These are phyloP conservation scores for Pholiota molesta DNA, from an alignment of 768 basidiomycete genomes.

Conservation along the genomic window DNA sequence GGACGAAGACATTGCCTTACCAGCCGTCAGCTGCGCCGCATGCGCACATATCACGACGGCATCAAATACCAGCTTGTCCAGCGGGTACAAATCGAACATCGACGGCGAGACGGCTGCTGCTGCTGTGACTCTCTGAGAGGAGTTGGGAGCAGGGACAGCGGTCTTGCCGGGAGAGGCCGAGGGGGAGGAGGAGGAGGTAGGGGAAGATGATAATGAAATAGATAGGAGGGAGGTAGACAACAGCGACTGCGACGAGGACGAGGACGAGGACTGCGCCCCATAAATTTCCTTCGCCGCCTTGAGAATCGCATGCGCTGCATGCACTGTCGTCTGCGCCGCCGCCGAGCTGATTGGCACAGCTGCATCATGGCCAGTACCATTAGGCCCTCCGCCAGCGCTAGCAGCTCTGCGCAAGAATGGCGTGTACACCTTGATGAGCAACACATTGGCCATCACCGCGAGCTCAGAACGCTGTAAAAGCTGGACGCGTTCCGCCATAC, in stretches of 20 bases:
- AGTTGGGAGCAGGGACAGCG: not conserved
- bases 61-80: conserved; percentile 65
- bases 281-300: conserved; percentile 42
- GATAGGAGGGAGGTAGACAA: not conserved
- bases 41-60: conserved; percentile 65
- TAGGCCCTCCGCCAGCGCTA: conserved; percentile 7
- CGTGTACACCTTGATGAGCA: conserved; percentile 67
- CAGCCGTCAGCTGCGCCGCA: conserved; percentile 31
- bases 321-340: conserved; percentile 55
- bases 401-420: conserved; percentile 55
- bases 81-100: conserved; percentile 37
- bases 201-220: conserved; percentile 1
- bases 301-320: conserved; percentile 68
- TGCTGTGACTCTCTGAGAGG: not conserved
- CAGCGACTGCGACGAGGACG: conserved; percentile 36
- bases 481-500: conserved; percentile 21
- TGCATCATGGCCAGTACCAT: conserved; percentile 10
- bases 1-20: not conserved
- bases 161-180: conserved; percentile 6
- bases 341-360: not conserved
- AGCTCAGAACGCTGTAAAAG: conserved; percentile 57
- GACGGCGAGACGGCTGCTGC: conserved; percentile 14
- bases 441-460: conserved; percentile 57
- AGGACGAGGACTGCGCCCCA: conserved; percentile 33
- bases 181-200: conserved; percentile 8